Evolutionary conservation across 805 yeast genomes (phyloP).

Genomic region (Wickerhamomyces alni): DNA sequence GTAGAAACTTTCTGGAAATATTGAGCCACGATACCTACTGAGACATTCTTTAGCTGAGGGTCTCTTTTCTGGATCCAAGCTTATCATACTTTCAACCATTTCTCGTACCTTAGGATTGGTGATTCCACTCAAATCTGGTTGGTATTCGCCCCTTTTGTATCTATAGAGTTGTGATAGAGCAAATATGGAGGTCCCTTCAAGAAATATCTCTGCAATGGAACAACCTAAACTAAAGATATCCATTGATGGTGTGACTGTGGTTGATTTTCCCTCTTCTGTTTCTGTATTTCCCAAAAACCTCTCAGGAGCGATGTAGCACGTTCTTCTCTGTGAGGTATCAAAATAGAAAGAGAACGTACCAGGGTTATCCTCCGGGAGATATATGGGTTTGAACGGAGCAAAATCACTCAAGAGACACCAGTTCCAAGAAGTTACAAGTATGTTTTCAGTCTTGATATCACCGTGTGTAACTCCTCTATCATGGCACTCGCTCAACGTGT

Average conservation of each 20-base stretch:
- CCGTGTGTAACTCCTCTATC: slow-evolving; percentile 66
- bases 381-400: slow-evolving; percentile 77
- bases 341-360: slow-evolving; percentile 87
- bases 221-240: slow-evolving; percentile 84
- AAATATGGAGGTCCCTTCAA: slow-evolving; percentile 84
- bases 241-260: slow-evolving; percentile 51
- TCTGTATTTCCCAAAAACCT: slow-evolving; percentile 44
- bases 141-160: slow-evolving; percentile 63
- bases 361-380: slow-evolving; percentile 88
- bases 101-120: slow-evolving; percentile 43
- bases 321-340: slow-evolving; percentile 81
- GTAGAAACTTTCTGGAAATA: slow-evolving; percentile 68
- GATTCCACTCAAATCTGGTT: slow-evolving; percentile 56
- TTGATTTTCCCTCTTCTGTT: slow-evolving; percentile 5
- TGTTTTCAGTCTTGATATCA: slow-evolving; percentile 86
- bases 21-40: slow-evolving; percentile 36
- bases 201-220: slow-evolving; percentile 80
- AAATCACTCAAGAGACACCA: slow-evolving; percentile 83
- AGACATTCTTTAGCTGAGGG: slow-evolving; percentile 49
- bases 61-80: slow-evolving; percentile 56
- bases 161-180: slow-evolving; percentile 83
- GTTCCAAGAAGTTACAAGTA: slow-evolving; percentile 81
- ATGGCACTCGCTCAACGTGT: slow-evolving; percentile 62
- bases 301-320: slow-evolving; percentile 93
- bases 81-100: slow-evolving; percentile 59